Base-by-base conservation (phyloP, 2,329 filamentous ascomycete species). In the Diaporthe humulicola region DNA sequence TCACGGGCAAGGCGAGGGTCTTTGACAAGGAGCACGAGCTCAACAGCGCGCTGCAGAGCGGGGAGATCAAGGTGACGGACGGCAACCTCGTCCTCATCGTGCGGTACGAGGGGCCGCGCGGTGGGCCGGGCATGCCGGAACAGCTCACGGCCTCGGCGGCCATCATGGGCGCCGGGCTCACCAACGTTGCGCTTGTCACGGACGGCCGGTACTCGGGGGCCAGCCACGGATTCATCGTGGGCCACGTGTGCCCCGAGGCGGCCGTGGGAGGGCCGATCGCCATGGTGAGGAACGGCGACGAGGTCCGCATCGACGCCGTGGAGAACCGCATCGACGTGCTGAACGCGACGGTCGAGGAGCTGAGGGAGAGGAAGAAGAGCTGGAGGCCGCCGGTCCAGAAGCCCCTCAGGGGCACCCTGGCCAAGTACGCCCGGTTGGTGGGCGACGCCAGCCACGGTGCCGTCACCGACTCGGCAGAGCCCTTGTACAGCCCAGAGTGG, bases 41-140 rank as follows among this genome's bases (percentile, higher is more conserved):
- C 58, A 92, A 97, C 82, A 85, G 88, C 0, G 95, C 96, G 0
- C 88, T 98, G 12, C 90, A 89, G 70, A 85, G 86, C 64, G 93
- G 93, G 30, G 82, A 88, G 9, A 88, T 89, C 82, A 81, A 78
- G 48, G 79, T 81, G 28, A 83, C 85, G 25, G 85, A 86, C 75
- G 95, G 97, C 81, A 97, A 97, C 81, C 89, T 98, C 19, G 96
- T 98, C 28, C 87, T 98, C 38, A 92, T 98, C 42, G 95, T 98
- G 71, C 93, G 96, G 30, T 98, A 98, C 82, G 96, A 98, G 83
- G 96, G 96, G 0, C 96, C 96, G 17, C 96, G 95, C 82, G 96
- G 96, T 76, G 96, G 96, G 0, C 96, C 96, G 0, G 96, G 96
- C 57, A 98, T 98, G 96, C 96, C 96, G 2, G 96, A 98, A 85